Conservation (phyloP, 108 stramenopile species). For the Schizochytrium sp. region DNA sequence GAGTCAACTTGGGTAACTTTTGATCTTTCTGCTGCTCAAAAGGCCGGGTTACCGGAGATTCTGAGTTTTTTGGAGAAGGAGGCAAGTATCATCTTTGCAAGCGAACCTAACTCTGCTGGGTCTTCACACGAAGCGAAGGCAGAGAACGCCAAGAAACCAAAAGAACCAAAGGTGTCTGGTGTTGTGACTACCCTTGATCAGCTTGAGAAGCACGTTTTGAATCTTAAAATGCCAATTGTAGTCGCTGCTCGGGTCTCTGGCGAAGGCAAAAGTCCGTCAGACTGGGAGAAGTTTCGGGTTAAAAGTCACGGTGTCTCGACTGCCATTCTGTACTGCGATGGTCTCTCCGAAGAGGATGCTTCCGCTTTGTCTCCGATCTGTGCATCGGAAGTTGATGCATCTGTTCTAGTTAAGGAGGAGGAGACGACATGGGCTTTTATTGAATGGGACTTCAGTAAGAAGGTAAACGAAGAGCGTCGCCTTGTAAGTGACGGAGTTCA, state of each 20-base stretch:
- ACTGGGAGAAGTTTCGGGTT: slow-evolving; percentile 25
- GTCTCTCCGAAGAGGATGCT: background rate
- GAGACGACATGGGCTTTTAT: background rate
- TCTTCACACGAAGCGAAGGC: background rate
- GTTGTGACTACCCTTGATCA: background rate
- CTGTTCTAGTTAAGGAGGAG: background rate
- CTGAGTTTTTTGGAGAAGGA: background rate
- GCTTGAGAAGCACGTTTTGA: background rate
- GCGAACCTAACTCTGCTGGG: background rate
- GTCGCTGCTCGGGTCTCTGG: slow-evolving; percentile 2
- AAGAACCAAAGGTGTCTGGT: background rate
- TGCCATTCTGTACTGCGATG: background rate
- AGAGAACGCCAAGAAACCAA: too few species aligned
- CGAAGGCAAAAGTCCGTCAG: background rate
- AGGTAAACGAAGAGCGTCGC: background rate
- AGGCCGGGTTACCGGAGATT: background rate
- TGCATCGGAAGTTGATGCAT: background rate
- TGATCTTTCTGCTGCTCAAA: background rate
- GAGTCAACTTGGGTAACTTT: background rate
- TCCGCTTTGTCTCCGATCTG: background rate
- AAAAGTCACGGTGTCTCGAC: background rate
- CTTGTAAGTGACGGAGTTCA: background rate
- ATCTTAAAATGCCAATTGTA: slow-evolving; percentile 39
- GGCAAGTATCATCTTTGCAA: background rate
- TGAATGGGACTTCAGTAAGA: background rate